Evolutionary conservation across 2,329 filamentous ascomycete species (phyloP), one percentile per base, ranked within the genome.

Genomic region (Colletotrichum costaricense): DNA sequence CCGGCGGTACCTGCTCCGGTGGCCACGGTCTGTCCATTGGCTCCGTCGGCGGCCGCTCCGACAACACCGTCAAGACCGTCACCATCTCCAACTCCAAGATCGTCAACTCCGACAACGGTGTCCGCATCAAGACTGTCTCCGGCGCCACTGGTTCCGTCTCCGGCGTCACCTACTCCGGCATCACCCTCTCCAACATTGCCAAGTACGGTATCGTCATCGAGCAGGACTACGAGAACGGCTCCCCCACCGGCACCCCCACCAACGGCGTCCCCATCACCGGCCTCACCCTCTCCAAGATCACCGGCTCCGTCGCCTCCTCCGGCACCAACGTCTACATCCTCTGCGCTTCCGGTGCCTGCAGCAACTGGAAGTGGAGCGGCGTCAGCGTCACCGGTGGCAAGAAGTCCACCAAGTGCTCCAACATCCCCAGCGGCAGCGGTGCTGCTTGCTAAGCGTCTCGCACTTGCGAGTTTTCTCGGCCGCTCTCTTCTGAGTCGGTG

Each of bases 31-130:
- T 86, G 9, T 84, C 82, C 16, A 86, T 84, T 58, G 84, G 84
- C 33, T 84, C 81, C 14, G 83, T 86, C 9, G 88, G 84, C 49
- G 86, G 86, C 67, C 86, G 87, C 73, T 80, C 77, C 68, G 79
- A 89, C 80, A 91, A 91, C 81, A 80, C 76, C 9, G 90, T 91
- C 74, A 80, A 87, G 70, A 84, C 81, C 16, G 85, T 91, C 46
- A 81, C 83, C 52, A 86, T 91, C 75, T 78, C 82, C 71, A 83
- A 87, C 81, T 86, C 82, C n/a, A 83, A 81, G 70, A 84, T 91
- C 74, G 76, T 80, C 65, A 82, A 90, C 82, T 89, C 88, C 2
- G 81, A 86, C 60, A 91, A 90, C 77, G 88, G 87, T 55, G 85
- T 83, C 71, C 80, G 84, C 75, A 84, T 88, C 81, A 89, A 89